phyloP scores from a whole-genome alignment of 2,329 filamentous ascomycete species.

The Sclerotinia glacialis region DNA sequence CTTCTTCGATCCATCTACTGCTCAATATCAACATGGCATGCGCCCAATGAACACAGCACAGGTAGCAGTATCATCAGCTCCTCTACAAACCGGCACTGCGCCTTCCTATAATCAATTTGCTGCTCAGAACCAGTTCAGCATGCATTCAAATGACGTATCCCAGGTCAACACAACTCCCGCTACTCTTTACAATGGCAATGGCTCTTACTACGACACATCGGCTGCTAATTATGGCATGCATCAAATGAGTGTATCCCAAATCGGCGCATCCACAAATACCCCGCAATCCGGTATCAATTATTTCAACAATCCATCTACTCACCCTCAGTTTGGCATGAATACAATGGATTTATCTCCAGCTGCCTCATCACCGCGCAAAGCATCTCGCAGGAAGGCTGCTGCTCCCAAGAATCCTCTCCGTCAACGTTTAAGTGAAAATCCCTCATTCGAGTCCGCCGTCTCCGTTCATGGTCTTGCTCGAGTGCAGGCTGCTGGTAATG shows the following conservation, averaged over 20 bases:
- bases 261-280: no score
- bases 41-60: background rate
- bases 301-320: background rate
- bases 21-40: background rate
- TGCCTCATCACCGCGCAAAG: background rate
- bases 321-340: background rate
- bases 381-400: background rate
- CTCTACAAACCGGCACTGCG: background rate
- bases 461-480: conserved; percentile 15
- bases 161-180: background rate
- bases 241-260: background rate
- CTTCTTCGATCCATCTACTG: background rate
- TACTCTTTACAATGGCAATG: background rate
- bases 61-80: background rate
- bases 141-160: no score
- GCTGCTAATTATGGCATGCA: background rate
- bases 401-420: background rate
- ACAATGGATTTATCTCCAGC: background rate
- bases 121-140: background rate
- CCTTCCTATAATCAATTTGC: background rate
- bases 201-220: background rate
- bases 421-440: conserved; percentile 18
- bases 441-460: conserved; percentile 16
- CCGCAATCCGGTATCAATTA: background rate
- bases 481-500: conserved; percentile 2